Conservation (phyloP, 2,329 filamentous ascomycete genomes). For the Grosmannia huntii region DNA sequence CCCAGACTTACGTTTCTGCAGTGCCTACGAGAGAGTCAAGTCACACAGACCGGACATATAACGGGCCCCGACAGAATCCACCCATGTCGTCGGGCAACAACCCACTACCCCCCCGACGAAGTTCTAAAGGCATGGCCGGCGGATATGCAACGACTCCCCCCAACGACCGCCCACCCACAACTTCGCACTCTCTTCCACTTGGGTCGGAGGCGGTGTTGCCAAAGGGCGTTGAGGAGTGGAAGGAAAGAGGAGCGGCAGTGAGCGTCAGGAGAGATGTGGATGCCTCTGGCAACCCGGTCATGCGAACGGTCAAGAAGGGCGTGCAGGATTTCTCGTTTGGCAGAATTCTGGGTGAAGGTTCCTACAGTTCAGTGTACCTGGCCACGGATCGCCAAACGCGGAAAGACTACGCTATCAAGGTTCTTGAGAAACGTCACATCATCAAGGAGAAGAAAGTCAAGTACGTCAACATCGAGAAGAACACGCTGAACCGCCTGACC, state of each 20-base stretch:
- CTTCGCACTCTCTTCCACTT: slow-evolving; percentile 16
- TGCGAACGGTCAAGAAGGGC: slow-evolving; percentile 85
- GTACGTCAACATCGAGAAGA: slow-evolving; percentile 99
- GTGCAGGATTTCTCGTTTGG: slow-evolving; percentile 96
- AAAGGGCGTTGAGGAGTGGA: slow-evolving; percentile 79
- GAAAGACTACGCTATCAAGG: slow-evolving; percentile 96
- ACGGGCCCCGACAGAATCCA: slow-evolving; percentile 33
- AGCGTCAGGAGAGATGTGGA: slow-evolving; percentile 74
- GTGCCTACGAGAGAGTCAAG: slow-evolving; percentile 56
- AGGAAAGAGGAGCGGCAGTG: slow-evolving; percentile 85
- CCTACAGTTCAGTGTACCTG: slow-evolving; percentile 90
- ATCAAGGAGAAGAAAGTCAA: slow-evolving; percentile 99
- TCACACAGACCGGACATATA: slow-evolving; percentile 14
- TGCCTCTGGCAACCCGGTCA: slow-evolving; percentile 66
- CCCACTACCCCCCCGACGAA: slow-evolving; percentile 59
- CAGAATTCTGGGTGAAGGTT: slow-evolving; percentile 81
- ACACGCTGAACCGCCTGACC: slow-evolving; percentile 88
- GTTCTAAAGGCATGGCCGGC: slow-evolving; percentile 58
- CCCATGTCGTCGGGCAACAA: slow-evolving; percentile 38
- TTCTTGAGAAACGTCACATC: slow-evolving; percentile 95
- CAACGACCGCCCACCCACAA: slow-evolving; percentile 19
- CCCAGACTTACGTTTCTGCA: slow-evolving; percentile 40
- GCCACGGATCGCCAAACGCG: slow-evolving; percentile 88
- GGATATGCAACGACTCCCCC: slow-evolving; percentile 31
- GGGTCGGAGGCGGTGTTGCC: slow-evolving; percentile 29